phyloP scores from a whole-genome alignment of 192 early-diverging fungal genomes.

The Geranomyces michiganensis region DNA sequence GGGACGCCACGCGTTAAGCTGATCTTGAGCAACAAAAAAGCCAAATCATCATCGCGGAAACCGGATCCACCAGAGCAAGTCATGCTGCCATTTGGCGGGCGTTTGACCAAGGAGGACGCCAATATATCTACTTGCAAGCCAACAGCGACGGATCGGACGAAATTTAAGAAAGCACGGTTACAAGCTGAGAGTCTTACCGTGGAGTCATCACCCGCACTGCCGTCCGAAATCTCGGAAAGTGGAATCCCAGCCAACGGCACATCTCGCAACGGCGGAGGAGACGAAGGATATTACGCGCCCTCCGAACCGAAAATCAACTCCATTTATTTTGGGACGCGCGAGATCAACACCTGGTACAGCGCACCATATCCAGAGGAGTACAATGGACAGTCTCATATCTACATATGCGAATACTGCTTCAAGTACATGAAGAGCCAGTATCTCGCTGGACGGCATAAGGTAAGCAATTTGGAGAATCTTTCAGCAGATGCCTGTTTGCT shows the following conservation, averaged over 20 bases:
- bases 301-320: constrained; percentile 39
- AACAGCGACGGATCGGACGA: constrained; percentile 9
- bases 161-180: constrained; percentile 17
- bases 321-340: constrained; percentile 71
- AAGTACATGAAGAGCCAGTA: constrained; percentile 87
- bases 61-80: neutral
- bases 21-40: constrained; percentile 4
- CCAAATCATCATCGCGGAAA: neutral
- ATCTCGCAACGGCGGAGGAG: neutral
- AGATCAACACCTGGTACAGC: constrained; percentile 91
- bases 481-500: no score
- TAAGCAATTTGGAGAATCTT: constrained; percentile 21
- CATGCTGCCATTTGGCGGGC: constrained; percentile 23
- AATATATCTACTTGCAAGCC: constrained; percentile 32
- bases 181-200: constrained; percentile 20
- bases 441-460: constrained; percentile 74
- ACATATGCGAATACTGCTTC: constrained; percentile 89
- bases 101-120: constrained; percentile 27
- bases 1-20: constrained; percentile 17
- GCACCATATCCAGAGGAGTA: constrained; percentile 95
- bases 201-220: neutral
- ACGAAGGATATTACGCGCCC: neutral
- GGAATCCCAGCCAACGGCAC: neutral
- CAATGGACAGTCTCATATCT: constrained; percentile 66
- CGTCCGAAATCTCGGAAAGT: neutral